Evolutionary conservation across 495 filamentous ascomycete genomes (phyloP).

Genomic region (Daldinia concentrica): DNA sequence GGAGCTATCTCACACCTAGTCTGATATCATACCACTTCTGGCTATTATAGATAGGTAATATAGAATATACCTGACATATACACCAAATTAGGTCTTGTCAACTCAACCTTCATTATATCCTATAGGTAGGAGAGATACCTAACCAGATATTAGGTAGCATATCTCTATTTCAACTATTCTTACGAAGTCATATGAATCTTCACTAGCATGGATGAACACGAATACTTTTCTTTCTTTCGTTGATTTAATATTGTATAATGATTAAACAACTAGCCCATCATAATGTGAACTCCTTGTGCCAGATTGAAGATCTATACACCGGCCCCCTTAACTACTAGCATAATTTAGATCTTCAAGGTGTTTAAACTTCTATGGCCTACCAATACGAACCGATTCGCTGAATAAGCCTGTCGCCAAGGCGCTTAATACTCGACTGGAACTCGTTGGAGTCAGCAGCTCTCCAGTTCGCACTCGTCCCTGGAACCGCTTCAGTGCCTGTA

Average conservation of each 20-base stretch:
- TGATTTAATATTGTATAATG: too few relatives aligned
- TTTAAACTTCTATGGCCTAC: background rate
- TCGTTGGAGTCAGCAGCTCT: constrained; percentile 44
- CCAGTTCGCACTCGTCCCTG: constrained; percentile 59
- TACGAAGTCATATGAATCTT: too few relatives aligned
- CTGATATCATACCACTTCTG: background rate
- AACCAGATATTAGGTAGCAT: too few relatives aligned
- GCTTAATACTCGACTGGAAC: constrained; percentile 58
- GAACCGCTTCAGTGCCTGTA: constrained; percentile 54
- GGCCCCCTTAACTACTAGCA: background rate
- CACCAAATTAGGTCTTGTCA: too few relatives aligned
- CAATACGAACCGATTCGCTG: background rate
- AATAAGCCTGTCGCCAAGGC: constrained; percentile 52
- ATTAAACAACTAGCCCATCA: background rate
- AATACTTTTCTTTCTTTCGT: too few relatives aligned
- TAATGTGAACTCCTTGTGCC: background rate
- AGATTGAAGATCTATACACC: background rate
- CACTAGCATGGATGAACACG: too few relatives aligned
- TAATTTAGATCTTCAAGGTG: background rate
- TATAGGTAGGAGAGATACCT: too few relatives aligned
- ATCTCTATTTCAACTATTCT: too few relatives aligned
- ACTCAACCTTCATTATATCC: too few relatives aligned
- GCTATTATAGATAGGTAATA: too few relatives aligned
- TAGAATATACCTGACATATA: too few relatives aligned
- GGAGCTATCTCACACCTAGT: background rate